These are phyloP conservation scores for Suhomyces prunicola DNA, from an alignment of 805 yeast species.

Conservation along the genomic window DNA sequence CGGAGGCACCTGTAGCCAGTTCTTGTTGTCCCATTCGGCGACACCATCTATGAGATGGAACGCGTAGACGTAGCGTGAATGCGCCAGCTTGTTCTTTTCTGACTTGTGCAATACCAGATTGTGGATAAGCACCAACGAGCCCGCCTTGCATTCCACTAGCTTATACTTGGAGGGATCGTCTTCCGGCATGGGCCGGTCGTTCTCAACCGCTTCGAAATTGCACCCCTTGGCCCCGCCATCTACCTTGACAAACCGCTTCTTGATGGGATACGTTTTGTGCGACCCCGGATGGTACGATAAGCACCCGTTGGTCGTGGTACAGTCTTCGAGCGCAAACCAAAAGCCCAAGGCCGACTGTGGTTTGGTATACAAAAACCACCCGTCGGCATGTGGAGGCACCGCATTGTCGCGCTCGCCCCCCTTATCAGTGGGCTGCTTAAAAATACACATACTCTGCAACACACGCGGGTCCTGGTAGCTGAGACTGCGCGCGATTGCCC, in stretches of 20 bases:
- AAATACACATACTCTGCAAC: slow-evolving; percentile 73
- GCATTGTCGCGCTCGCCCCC: slow-evolving; percentile 40
- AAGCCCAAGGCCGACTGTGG: slow-evolving; percentile 75
- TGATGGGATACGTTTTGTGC: slow-evolving; percentile 55
- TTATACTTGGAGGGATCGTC: slow-evolving; percentile 43
- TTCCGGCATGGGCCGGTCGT: slow-evolving; percentile 15
- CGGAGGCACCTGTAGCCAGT: slow-evolving; percentile 80
- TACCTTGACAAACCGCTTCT: slow-evolving; percentile 60
- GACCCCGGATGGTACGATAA: slow-evolving; percentile 68
- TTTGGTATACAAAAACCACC: slow-evolving; percentile 64
- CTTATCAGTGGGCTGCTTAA: slow-evolving; percentile 57
- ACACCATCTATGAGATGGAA: slow-evolving; percentile 76
- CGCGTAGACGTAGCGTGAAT: slow-evolving; percentile 72
- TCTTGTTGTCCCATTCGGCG: slow-evolving; percentile 55
- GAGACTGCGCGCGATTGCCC: slow-evolving; percentile 50
- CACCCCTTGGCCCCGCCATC: slow-evolving; percentile 52
- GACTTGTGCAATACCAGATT: slow-evolving; percentile 72
- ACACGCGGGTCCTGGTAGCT: slow-evolving; percentile 64
- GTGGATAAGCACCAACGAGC: slow-evolving; percentile 67
- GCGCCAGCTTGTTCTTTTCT: slow-evolving; percentile 51
- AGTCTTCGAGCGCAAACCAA: slow-evolving; percentile 79
- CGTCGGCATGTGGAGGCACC: slow-evolving; percentile 79
- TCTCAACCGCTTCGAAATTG: slow-evolving; percentile 42
- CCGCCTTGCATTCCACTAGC: slow-evolving; percentile 63
- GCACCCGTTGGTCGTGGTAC: slow-evolving; percentile 66